Conservation (phyloP, 164 flowering plant species). For the Protea cynaroides region DNA sequence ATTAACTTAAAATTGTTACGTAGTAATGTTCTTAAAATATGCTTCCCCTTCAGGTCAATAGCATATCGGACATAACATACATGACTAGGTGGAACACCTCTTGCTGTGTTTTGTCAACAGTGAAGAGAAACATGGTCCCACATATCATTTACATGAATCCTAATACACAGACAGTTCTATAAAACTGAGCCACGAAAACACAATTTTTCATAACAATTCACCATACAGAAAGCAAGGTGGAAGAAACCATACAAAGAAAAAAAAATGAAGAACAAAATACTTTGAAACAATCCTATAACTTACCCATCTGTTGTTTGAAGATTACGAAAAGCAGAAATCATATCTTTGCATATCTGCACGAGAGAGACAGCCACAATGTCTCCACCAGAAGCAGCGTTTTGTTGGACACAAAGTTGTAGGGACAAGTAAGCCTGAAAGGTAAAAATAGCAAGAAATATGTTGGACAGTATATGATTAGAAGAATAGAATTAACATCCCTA, state of each 20-base stretch:
- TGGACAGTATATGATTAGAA: background rate
- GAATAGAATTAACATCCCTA: background rate
- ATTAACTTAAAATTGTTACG: too few relatives aligned
- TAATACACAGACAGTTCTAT: background rate
- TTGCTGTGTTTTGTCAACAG: background rate
- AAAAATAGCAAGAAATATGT: background rate
- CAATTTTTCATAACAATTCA: background rate
- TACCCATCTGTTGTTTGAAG: slow-evolving; percentile 46
- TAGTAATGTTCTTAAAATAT: too few relatives aligned
- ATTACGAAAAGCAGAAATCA: slow-evolving; percentile 52
- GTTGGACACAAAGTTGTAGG: slow-evolving; percentile 13
- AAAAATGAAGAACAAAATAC: background rate
- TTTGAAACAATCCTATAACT: slow-evolving; percentile 12
- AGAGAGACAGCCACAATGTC: slow-evolving; percentile 26
- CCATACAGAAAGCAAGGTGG: background rate
- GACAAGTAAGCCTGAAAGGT: slow-evolving; percentile 25
- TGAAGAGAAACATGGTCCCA: background rate
- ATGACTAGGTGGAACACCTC: background rate
- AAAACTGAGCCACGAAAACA: background rate
- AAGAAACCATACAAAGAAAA: background rate
- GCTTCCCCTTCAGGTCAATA: background rate
- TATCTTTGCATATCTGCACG: slow-evolving; percentile 40
- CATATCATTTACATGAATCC: background rate
- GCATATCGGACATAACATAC: background rate
- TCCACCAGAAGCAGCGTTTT: slow-evolving; percentile 14